Base-by-base conservation (phyloP, 257 asterid genomes). In the Paraleonurus japonicus region DNA sequence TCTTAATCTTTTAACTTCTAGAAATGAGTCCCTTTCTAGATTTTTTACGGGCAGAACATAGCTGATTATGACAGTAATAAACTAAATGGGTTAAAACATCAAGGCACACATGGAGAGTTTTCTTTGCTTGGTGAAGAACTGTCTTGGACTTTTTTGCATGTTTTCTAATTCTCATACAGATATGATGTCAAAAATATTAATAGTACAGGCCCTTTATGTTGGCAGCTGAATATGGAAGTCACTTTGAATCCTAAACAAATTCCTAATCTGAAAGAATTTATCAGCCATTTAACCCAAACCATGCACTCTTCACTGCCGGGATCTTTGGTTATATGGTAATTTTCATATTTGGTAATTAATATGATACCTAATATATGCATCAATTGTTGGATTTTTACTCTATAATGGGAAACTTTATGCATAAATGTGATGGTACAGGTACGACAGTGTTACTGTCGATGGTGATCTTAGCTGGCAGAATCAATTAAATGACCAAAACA, bases 391-490 rank as follows among this genome's bases (percentile, higher is more conserved):
- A 60, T 58, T 41, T 65, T 60, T 15, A 47, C 47, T 27, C 15
- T 20, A 20, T 55, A 65, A 65, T 30, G 27, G 11, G 58, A 30
- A 32, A 10, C 19, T 47, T 75, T 27, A 68, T 57, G 10, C 58
- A 28, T 35, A 43, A 45, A 57, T 70, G 70, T 61, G 47, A 78
- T 78, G 76, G 59, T 81, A 57, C 92, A 94, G 98, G 98, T 94
- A 94, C 45, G 99, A 94, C 71, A 87, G 96, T 71, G 94, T 94
- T 69, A 88, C 96, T 5, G 59, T 86, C 41, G 84, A 87, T 60
- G 99, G 99, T 71, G 81, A 80, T 4, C 99, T 94, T 74, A 63
- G 16, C 35, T 94, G 98, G 98, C 96, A 92, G 85, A 30, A 94
- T 85, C 92, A 88, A 72, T 81, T 94, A 78, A 94, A 91, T 75